Evolutionary conservation across 768 basidiomycete genomes (phyloP).

Genomic region (Chalciporus pseudorubinellus): DNA sequence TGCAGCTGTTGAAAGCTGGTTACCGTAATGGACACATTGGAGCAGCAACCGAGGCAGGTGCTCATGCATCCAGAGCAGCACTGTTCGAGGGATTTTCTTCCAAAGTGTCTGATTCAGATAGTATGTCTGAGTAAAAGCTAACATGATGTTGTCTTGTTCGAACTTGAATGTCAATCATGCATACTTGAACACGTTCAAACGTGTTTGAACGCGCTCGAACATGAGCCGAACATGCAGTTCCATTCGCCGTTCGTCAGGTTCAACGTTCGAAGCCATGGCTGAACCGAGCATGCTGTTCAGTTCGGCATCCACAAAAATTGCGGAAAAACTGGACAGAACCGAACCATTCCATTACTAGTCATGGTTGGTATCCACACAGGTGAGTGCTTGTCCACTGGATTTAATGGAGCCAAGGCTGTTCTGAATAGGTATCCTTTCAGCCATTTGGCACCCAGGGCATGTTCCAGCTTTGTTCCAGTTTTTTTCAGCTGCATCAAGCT

Average conservation of each 20-base stretch:
- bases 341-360: too few relatives aligned
- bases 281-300: not conserved
- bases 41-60: conserved; percentile 15
- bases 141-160: not conserved
- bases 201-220: not conserved
- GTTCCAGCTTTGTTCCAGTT: too few relatives aligned
- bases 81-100: not conserved
- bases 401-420: too few relatives aligned
- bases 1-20: conserved; percentile 31
- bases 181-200: too few relatives aligned
- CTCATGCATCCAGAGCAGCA: not conserved
- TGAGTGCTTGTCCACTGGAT: too few relatives aligned
- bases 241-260: conserved; percentile 5
- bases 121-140: not conserved
- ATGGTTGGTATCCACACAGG: too few relatives aligned
- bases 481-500: too few relatives aligned
- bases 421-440: too few relatives aligned
- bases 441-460: too few relatives aligned
- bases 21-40: conserved; percentile 29
- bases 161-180: not conserved
- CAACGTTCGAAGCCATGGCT: conserved; percentile 8
- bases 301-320: not conserved
- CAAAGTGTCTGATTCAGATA: not conserved
- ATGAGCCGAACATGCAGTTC: not conserved
- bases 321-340: too few relatives aligned